Base-by-base conservation (phyloP, 2,329 filamentous ascomycete species). In the Talaromyces sp. region DNA sequence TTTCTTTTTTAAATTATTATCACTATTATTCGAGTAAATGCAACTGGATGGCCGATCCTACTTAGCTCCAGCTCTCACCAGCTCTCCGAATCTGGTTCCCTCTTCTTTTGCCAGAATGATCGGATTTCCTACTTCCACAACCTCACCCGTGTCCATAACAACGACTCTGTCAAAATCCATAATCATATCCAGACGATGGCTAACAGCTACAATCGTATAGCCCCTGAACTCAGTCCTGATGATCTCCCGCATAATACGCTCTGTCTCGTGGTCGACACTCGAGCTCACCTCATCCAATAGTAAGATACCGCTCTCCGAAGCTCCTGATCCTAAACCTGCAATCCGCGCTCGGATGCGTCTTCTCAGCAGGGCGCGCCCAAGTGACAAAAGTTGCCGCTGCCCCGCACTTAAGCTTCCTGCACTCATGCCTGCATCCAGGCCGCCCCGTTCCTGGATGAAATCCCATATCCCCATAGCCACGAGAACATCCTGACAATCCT, bases 341-440 rank as follows among this genome's bases (percentile, higher is more conserved):
- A 14, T 52, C 19, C 56, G 56, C 16, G 56, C 56, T 19, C 59
- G 59, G 22, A 52, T 39, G 2, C 33, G 31, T 16, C 59, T 33
- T 61, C 59, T 61, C 41, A 90, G 72, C 14, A 89, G 78, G 0
- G 86, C 87, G 0, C 87, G 75, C 0, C 85, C 87, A 2, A 90
- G 80, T 66, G 83, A 87, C 68, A 90, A 87, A 0, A 90, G 79
- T 70, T 90, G 88, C 50, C 82, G 82, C 72, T 90, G 87, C 0
- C 88, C 88, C 41, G 83, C 82, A 5, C 81, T 84, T 9, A 88
- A 76, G 60, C 79, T 77, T 9, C 83, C 79, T 1, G 80, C 75
- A 14, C 79, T 78, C 68, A 89, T 80, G 1, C 76, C 73, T 3
- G 75, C 73, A 66, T 77, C 74, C 3, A 82, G 70, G 7, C 71